phyloP scores from a whole-genome alignment of 371 early-diverging fungal species.

The Umbelopsis sp. region DNA sequence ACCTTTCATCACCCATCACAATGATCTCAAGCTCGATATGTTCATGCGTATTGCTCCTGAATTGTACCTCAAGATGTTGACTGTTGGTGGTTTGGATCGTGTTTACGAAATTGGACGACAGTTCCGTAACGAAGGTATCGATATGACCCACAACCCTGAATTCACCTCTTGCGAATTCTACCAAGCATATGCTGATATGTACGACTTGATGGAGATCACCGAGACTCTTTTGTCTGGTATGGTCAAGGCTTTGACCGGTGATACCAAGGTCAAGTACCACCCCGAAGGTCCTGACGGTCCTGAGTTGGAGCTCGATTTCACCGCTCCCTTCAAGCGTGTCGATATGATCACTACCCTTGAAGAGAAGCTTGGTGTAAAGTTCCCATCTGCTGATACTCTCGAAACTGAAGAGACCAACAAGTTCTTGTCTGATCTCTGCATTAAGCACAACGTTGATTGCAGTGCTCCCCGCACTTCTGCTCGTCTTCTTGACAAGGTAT shows the following conservation, averaged over 20 bases:
- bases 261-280: slow-evolving; percentile 90
- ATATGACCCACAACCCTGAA: slow-evolving; percentile 99
- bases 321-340: slow-evolving; percentile 96
- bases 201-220: slow-evolving; percentile 96
- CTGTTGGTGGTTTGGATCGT: slow-evolving; percentile 99
- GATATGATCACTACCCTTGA: slow-evolving; percentile 96
- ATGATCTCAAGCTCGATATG: slow-evolving; percentile 98
- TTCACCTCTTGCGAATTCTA: slow-evolving; percentile 99
- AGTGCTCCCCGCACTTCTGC: slow-evolving; percentile 94
- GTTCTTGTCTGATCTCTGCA: slow-evolving; percentile 91
- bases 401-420: slow-evolving; percentile 82
- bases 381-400: slow-evolving; percentile 89
- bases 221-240: slow-evolving; percentile 92
- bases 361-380: slow-evolving; percentile 84
- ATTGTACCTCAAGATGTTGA: slow-evolving; percentile 96
- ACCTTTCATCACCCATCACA: slow-evolving; percentile 99
- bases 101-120: slow-evolving; percentile 99
- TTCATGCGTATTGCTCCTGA: slow-evolving; percentile 99
- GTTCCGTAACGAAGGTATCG: slow-evolving; percentile 99
- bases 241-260: slow-evolving; percentile 91
- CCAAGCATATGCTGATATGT: slow-evolving; percentile 99
- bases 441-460: slow-evolving; percentile 92
- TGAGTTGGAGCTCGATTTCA: slow-evolving; percentile 89
- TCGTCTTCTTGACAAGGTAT: slow-evolving; percentile 93
- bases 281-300: slow-evolving; percentile 89